Evolutionary conservation across 139 green algal genomes (phyloP), one percentile per base, ranked within the genome.

Genomic region (Spirogloea muscicola): DNA sequence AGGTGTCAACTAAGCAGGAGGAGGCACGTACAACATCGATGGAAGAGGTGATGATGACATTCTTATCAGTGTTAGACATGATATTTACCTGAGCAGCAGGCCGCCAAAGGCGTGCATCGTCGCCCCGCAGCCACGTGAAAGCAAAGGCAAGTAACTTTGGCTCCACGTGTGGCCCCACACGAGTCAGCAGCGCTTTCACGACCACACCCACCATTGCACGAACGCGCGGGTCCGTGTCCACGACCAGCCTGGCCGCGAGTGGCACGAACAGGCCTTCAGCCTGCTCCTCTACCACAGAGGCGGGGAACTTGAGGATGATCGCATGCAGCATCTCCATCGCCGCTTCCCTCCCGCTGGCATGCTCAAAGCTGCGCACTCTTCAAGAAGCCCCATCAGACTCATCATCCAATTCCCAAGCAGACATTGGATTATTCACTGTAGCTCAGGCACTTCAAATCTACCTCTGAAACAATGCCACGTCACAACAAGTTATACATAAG

Each of bases 301-400:
- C 44, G 0, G 93, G 93, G 80, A 97, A 96, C 82, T 94, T 94
- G 38, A 48, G n/a, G 0, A 93, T 74, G 33, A 96, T 77, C 74
- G 85, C 58, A 10, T 76, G 42, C 60, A 96, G 55, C 83, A 92
- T 88, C 52, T 91, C 86, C 75, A 96, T 74, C 16, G 85, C 91
- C 1, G 84, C 86, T 49, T 83, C 55, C 21, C 88, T 58, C 31
- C 86, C 77, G 18, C 39, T 38, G 36, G 37, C 27, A 46, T 84
- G 59, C 68, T 80, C 68, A 41, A 80, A 84, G 3, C 36, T 72
- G 59, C 59, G 33, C 49, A 21, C n/a, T n/a, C n/a, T n/a, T n/a
- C n/a, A n/a, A n/a, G n/a, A n/a, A n/a, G n/a, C n/a, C n/a, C n/a
- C n/a, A n/a, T n/a, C n/a, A n/a, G n/a, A n/a, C n/a, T n/a, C n/a